Evolutionary conservation across 495 filamentous ascomycete species (phyloP).

Genomic region (Neurospora sp.): DNA sequence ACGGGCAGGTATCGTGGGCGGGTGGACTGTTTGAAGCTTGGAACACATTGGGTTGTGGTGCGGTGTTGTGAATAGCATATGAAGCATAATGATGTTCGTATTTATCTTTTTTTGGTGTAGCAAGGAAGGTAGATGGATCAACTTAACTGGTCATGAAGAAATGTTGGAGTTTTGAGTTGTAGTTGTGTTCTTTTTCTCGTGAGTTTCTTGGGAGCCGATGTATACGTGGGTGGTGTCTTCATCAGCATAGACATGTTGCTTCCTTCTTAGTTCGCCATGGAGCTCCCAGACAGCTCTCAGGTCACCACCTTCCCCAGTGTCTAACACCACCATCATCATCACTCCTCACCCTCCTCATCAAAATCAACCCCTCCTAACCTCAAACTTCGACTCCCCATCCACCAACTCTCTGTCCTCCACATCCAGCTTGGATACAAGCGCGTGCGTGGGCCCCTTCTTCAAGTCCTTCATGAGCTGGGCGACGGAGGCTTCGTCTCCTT

Average conservation of each 20-base stretch:
- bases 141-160: neutral
- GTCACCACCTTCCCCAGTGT: too few species aligned
- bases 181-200: too few species aligned
- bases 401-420: constrained; percentile 50
- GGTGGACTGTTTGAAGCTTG: neutral
- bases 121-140: neutral
- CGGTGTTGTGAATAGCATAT: neutral
- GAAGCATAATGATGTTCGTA: neutral
- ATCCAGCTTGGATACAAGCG: constrained; percentile 64
- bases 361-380: constrained; percentile 26
- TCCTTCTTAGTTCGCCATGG: too few species aligned
- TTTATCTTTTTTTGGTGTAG: neutral
- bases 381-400: constrained; percentile 56
- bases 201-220: neutral
- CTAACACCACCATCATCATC: too few species aligned
- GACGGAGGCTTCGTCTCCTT: constrained; percentile 56
- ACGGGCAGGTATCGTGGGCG: neutral
- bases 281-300: too few species aligned
- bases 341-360: neutral
- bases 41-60: neutral
- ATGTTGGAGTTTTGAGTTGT: neutral
- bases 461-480: constrained; percentile 65
- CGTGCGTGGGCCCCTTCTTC: constrained; percentile 56
- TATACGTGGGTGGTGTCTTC: neutral
- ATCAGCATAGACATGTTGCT: too few species aligned